Evolutionary conservation across 1,139 yeast species (phyloP), one percentile per base, ranked within the genome.

Genomic region (Protomyces macrosporus): DNA sequence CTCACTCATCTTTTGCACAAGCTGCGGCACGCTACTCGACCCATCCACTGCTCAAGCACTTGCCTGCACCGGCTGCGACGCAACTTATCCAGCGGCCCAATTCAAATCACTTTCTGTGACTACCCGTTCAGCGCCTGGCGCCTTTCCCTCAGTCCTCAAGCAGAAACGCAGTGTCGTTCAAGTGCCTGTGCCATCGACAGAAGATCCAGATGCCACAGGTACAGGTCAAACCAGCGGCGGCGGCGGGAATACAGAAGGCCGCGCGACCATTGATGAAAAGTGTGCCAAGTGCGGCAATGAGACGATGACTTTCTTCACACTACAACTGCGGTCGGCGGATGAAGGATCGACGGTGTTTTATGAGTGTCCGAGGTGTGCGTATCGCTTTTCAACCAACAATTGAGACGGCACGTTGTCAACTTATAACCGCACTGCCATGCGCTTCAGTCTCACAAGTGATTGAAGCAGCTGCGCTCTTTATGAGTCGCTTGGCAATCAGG

Each of bases 221-320:
- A 67, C 98, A 30, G 30, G 10, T 5, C 23, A 23, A 23, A 23
- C 23, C 23, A 23, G 23, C 23, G 23, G 23, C 23, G 32, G 35
- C 37, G 14, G 40, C 32, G 32, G 23, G 6, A 42, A 42, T 16
- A 53, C 42, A 32, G 63, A 60, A 36, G 63, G 58, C 2, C 45
- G 58, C 6, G 61, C 52, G 6, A 53, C 71, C 72, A 93, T 93
- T 74, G 88, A 90, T 75, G 99, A 93, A 75, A 90, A 88, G 73
- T 93, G 99, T 80, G 98, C 98, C 32, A 86, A 90, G 76, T 93
- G 98, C 83, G 97, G 96, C 60, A 84, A 91, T 75, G 97, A 93
- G 72, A 97, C 93, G 76, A 95, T 95, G 98, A 93, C 87, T 74
- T 93, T 93, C 75, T 97, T 93, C 74, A 93, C 98, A 7, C 80